A percentile compares a stretch with the other conserved stretches of the same genome.
Conservation (phyloP, 345 rosid species). For the Psidium friedrichsthalianum region DNA sequence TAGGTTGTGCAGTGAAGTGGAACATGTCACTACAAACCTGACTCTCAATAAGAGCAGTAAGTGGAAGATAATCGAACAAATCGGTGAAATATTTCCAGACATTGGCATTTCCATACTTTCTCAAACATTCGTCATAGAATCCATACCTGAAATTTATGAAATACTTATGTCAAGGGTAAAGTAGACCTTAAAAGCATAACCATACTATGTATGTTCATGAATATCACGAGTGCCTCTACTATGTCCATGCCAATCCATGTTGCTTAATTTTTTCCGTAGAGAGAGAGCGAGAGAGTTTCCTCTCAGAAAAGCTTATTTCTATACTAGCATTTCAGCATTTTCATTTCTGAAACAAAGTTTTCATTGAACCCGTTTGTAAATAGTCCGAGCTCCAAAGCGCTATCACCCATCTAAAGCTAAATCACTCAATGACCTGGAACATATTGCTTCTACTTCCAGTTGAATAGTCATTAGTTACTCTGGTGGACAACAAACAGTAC, state of each 20-base stretch:
- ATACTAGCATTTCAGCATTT: no score
- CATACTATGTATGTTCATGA: neutral
- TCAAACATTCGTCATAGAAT: conserved; percentile 86
- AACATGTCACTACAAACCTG: conserved; percentile 37
- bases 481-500: neutral
- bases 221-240: neutral
- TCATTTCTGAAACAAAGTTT: no score
- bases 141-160: conserved; percentile 60
- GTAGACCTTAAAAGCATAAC: neutral
- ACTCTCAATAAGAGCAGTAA: conserved; percentile 88
- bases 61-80: conserved; percentile 81
- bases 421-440: neutral
- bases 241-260: neutral
- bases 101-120: conserved; percentile 93
- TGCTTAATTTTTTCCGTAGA: neutral
- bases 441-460: neutral
- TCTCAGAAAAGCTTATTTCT: no score
- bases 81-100: conserved; percentile 92
- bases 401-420: neutral
- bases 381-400: neutral
- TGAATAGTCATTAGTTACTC: neutral
- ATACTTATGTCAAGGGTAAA: neutral
- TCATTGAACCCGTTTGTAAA: neutral
- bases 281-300: neutral
- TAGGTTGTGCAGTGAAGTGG: neutral